These are phyloP conservation scores for Nemania abortiva DNA, from an alignment of 2,329 filamentous ascomycete genomes.

Conservation along the genomic window DNA sequence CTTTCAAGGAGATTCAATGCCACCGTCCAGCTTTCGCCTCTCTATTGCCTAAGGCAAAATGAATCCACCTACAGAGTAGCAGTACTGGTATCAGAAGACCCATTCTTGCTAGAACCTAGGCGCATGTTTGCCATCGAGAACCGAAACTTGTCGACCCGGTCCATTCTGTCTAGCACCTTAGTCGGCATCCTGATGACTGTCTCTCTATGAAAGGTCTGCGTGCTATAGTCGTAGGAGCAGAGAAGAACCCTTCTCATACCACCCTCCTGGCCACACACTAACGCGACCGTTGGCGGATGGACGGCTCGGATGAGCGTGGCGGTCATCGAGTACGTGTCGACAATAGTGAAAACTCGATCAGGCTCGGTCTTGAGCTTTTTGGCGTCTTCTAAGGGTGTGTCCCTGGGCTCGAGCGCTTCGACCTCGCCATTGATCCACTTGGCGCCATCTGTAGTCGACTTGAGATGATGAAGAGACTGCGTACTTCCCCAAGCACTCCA, in stretches of 20 bases:
- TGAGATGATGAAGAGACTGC: constrained; percentile 17
- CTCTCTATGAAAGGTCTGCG: constrained; percentile 23
- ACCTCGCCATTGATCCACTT: constrained; percentile 15
- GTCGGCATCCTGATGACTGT: constrained; percentile 28
- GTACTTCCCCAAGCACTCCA: constrained; percentile 6
- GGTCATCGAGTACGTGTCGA: constrained; percentile 28
- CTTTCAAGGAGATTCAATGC: too few species aligned
- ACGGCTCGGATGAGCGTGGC: constrained; percentile 24
- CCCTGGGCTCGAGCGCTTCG: constrained; percentile 9
- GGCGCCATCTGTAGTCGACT: constrained; percentile 1
- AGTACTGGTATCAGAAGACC: too few species aligned
- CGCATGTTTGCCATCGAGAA: not conserved
- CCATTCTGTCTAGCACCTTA: constrained; percentile 23
- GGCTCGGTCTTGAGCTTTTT: not conserved
- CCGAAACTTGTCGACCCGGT: constrained; percentile 18
- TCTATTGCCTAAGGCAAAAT: too few species aligned
- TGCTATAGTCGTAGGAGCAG: constrained; percentile 32
- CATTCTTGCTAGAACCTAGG: too few species aligned
- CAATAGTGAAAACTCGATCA: constrained; percentile 20
- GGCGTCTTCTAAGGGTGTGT: not conserved
- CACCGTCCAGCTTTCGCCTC: too few species aligned
- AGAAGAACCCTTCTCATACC: constrained; percentile 28
- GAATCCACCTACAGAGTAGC: too few species aligned
- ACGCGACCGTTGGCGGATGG: constrained; percentile 18
- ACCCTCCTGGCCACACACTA: constrained; percentile 26